A percentile compares a stretch with the other conserved stretches of the same genome.
Evolutionary conservation across 2,329 filamentous ascomycete genomes (phyloP).

Genomic region (Zasmidium angulare): DNA sequence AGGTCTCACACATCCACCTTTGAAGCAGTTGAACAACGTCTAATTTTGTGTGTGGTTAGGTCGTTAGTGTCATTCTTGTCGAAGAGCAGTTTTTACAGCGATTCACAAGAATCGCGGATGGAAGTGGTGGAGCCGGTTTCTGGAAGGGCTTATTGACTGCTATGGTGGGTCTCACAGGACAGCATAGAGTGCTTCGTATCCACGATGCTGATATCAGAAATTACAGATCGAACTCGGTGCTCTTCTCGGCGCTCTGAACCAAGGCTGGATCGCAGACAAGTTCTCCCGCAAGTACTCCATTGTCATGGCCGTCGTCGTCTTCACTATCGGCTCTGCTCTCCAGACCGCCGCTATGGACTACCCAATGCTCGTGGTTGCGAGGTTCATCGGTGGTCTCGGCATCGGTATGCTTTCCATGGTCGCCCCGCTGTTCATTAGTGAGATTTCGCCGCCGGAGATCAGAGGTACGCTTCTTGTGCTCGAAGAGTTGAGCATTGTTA

Average conservation of each 20-base stretch:
- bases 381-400: conserved; percentile 35
- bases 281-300: conserved; percentile 47
- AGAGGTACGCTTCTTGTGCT: conserved; percentile 48
- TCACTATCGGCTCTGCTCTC: conserved; percentile 48
- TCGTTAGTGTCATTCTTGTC: conserved; percentile 43
- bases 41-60: not conserved
- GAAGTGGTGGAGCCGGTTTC: conserved; percentile 59
- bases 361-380: conserved; percentile 32
- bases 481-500: conserved; percentile 48
- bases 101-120: conserved; percentile 37
- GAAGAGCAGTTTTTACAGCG: conserved; percentile 46
- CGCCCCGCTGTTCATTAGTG: conserved; percentile 68
- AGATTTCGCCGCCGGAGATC: conserved; percentile 66
- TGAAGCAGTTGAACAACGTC: not conserved
- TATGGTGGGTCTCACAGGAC: conserved; percentile 32
- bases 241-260: conserved; percentile 36
- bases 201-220: too few species aligned
- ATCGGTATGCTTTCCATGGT: conserved; percentile 38
- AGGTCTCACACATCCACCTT: not conserved
- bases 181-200: too few species aligned
- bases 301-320: conserved; percentile 41
- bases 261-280: conserved; percentile 41
- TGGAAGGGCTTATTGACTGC: conserved; percentile 58
- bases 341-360: conserved; percentile 33
- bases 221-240: conserved; percentile 40